Conservation (phyloP, 2,329 filamentous ascomycete species). For the Calonectria pseudoreteaudii region DNA sequence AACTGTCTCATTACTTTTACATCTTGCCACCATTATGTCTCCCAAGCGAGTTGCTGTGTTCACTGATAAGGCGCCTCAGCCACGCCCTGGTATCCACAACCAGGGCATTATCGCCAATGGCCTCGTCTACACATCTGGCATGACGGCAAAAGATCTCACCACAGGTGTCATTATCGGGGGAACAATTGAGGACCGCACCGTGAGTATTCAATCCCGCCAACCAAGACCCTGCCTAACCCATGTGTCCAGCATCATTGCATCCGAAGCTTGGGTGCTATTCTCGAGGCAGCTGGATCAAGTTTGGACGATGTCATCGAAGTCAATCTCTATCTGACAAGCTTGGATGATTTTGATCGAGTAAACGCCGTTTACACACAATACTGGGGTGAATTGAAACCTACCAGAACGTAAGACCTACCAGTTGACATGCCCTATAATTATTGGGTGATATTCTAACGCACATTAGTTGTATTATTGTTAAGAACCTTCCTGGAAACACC, state of each 20-base stretch:
- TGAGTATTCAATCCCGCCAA: constrained; percentile 31
- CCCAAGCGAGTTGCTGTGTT: neutral
- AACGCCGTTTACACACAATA: constrained; percentile 69
- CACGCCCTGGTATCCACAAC: constrained; percentile 20
- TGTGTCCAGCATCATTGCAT: constrained; percentile 65
- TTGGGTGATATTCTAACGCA: neutral
- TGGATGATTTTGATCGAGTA: constrained; percentile 78
- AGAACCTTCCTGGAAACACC: neutral
- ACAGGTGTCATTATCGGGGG: constrained; percentile 69
- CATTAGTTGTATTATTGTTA: neutral
- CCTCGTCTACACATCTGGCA: constrained; percentile 76
- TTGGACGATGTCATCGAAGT: constrained; percentile 76
- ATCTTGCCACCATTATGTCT: neutral
- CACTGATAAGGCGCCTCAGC: constrained; percentile 11
- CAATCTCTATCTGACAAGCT: constrained; percentile 75
- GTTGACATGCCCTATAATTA: neutral
- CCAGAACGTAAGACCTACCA: constrained; percentile 8
- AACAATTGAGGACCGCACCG: constrained; percentile 72
- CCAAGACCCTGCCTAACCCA: neutral
- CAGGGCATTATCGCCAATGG: constrained; percentile 61
- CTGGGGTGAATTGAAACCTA: constrained; percentile 4
- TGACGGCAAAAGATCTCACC: constrained; percentile 70
- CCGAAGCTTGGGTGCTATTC: constrained; percentile 74
- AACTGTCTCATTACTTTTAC: neutral
- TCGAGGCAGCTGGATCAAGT: constrained; percentile 73